Evolutionary conservation across 805 yeast genomes (phyloP).

Genomic region (Candida namnaoensis): DNA sequence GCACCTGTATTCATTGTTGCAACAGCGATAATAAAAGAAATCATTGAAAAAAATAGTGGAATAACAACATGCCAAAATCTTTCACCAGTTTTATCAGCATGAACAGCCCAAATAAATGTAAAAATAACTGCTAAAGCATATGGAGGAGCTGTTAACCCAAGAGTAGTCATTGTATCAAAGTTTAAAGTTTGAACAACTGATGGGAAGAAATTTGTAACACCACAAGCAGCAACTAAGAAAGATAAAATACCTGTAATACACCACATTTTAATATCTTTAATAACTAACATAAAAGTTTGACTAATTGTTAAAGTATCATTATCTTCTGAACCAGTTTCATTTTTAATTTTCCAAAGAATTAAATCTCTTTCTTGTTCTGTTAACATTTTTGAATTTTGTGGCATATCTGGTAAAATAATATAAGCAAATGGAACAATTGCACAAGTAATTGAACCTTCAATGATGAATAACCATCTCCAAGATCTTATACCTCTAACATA

Average conservation of each 20-base stretch:
- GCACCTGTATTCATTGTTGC: constrained; percentile 46
- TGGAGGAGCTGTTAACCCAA: constrained; percentile 53
- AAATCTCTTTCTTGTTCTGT: constrained; percentile 34
- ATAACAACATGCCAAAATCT: constrained; percentile 39
- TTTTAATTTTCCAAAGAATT: constrained; percentile 14
- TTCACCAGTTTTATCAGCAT: constrained; percentile 49
- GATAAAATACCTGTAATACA: constrained; percentile 33
- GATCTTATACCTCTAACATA: constrained; percentile 27
- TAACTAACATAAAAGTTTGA: constrained; percentile 26
- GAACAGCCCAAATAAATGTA: constrained; percentile 45
- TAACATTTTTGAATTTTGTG: constrained; percentile 38
- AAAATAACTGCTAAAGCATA: constrained; percentile 41
- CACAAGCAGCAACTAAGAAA: constrained; percentile 45
- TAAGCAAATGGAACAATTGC: constrained; percentile 37
- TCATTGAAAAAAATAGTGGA: constrained; percentile 32
- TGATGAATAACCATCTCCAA: constrained; percentile 50
- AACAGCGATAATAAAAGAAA: constrained; percentile 39
- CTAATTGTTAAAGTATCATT: constrained; percentile 12
- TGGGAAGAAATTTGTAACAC: constrained; percentile 56
- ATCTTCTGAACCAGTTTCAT: constrained; percentile 20
- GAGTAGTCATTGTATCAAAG: constrained; percentile 38
- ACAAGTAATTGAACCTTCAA: constrained; percentile 48
- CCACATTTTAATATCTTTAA: constrained; percentile 38
- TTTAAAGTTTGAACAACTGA: constrained; percentile 49
- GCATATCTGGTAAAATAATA: constrained; percentile 43